A percentile compares a stretch with the other conserved stretches of the same genome.
phyloP scores from a whole-genome alignment of 1,284 basidiomycete species.

The Ceratobasidium sp. region DNA sequence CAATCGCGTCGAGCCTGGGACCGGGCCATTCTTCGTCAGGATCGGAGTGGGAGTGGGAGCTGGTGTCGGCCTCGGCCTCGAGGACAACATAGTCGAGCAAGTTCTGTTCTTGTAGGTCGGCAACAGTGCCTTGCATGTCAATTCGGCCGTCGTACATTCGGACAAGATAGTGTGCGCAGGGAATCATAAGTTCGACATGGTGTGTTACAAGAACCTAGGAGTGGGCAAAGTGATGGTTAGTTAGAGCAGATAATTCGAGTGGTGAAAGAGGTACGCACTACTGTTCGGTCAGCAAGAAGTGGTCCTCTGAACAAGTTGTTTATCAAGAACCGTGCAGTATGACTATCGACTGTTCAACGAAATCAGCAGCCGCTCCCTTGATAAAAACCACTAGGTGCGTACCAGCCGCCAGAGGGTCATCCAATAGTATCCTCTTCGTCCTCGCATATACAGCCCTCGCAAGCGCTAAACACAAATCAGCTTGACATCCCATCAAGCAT shows the following conservation, averaged over 20 bases:
- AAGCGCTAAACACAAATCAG: slow-evolving; percentile 56
- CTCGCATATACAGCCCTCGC: slow-evolving; percentile 74
- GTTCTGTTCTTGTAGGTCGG: slow-evolving; percentile 67
- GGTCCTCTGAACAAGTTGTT: slow-evolving; percentile 72
- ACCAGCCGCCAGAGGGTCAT: slow-evolving; percentile 68
- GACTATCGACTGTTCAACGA: slow-evolving; percentile 62
- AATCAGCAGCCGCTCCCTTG: not conserved
- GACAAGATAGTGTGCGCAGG: slow-evolving; percentile 73
- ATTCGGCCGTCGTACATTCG: slow-evolving; percentile 79
- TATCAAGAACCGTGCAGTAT: slow-evolving; percentile 75
- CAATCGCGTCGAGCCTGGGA: not conserved
- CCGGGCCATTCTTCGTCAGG: slow-evolving; percentile 22
- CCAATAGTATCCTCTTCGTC: slow-evolving; percentile 72
- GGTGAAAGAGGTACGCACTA: slow-evolving; percentile 57
- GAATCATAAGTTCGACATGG: slow-evolving; percentile 77
- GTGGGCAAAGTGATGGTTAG: slow-evolving; percentile 34
- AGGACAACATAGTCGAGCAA: slow-evolving; percentile 63
- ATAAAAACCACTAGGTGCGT: not conserved
- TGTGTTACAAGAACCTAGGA: slow-evolving; percentile 80
- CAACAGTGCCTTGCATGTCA: slow-evolving; percentile 71
- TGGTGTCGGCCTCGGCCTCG: slow-evolving; percentile 50
- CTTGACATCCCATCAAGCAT: not conserved
- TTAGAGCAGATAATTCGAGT: not conserved
- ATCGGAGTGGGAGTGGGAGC: slow-evolving; percentile 37
- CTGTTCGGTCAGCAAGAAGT: slow-evolving; percentile 71